phyloP scores from a whole-genome alignment of 805 yeast genomes.

The Jamesozyma rosinii region DNA sequence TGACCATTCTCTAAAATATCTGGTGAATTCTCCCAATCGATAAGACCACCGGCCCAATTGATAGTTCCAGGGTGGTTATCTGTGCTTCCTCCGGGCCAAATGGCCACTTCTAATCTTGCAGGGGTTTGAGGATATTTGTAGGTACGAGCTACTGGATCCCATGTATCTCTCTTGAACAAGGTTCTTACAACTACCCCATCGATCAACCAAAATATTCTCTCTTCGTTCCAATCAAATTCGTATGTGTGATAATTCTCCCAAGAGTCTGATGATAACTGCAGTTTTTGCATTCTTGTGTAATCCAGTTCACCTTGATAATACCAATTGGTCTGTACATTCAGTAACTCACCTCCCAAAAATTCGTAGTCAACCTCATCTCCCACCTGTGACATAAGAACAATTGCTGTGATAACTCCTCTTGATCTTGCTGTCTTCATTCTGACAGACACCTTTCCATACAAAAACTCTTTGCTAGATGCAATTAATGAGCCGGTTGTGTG shows the following conservation, averaged over 20 bases:
- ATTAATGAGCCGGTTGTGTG: conserved; percentile 66
- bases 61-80: conserved; percentile 52
- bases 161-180: conserved; percentile 51
- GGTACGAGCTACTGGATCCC: conserved; percentile 44
- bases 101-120: conserved; percentile 59
- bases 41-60: conserved; percentile 81
- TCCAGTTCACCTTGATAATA: conserved; percentile 67
- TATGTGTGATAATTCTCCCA: conserved; percentile 63
- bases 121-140: conserved; percentile 69
- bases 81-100: conserved; percentile 69
- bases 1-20: conserved; percentile 71
- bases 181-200: conserved; percentile 63
- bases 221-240: conserved; percentile 75
- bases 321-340: conserved; percentile 65
- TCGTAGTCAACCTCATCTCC: conserved; percentile 91
- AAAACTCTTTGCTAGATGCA: conserved; percentile 65
- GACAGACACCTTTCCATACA: conserved; percentile 74
- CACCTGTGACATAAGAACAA: conserved; percentile 70
- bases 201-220: conserved; percentile 57
- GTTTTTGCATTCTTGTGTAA: conserved; percentile 44
- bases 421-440: conserved; percentile 63
- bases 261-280: conserved; percentile 37
- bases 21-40: conserved; percentile 66
- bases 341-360: conserved; percentile 66
- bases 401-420: conserved; percentile 76